These are phyloP conservation scores for Rhizopogon vulgaris DNA, from an alignment of 768 basidiomycete genomes.

Conservation along the genomic window DNA sequence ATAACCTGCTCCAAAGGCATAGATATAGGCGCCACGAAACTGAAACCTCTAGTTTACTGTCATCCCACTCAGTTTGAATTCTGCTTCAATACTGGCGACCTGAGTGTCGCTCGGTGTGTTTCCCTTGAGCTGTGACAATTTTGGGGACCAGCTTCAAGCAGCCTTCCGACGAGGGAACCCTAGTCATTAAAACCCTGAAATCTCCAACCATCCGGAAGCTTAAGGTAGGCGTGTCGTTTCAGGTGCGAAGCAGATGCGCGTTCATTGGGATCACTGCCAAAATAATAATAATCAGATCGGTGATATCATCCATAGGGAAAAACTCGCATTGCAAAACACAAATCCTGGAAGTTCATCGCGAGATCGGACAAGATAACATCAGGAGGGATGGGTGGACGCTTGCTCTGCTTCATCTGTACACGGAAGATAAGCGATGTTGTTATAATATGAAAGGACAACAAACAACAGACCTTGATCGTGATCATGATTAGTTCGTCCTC, in stretches of 20 bases:
- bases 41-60: too few relatives aligned
- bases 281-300: constrained; percentile 1
- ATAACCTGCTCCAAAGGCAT: too few relatives aligned
- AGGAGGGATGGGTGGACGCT: constrained; percentile 86
- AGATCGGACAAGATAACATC: constrained; percentile 72
- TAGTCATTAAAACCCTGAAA: constrained; percentile 48
- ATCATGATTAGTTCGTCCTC: constrained; percentile 87
- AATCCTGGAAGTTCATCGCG: constrained; percentile 79
- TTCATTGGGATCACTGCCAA: constrained; percentile 71
- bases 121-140: too few relatives aligned
- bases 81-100: too few relatives aligned
- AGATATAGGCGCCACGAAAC: too few relatives aligned
- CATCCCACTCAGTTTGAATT: too few relatives aligned
- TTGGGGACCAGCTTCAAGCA: too few relatives aligned
- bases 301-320: neutral
- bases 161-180: neutral
- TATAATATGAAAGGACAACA: neutral
- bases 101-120: too few relatives aligned
- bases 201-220: constrained; percentile 64
- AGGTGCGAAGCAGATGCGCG: constrained; percentile 78
- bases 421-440: neutral
- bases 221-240: constrained; percentile 72
- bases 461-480: constrained; percentile 73
- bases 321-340: constrained; percentile 85
- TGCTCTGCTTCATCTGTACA: constrained; percentile 72